A percentile compares a stretch with the other conserved stretches of the same genome.
These are phyloP conservation scores for Mangifera indica DNA, from an alignment of 345 rosid species.

Conservation along the genomic window DNA sequence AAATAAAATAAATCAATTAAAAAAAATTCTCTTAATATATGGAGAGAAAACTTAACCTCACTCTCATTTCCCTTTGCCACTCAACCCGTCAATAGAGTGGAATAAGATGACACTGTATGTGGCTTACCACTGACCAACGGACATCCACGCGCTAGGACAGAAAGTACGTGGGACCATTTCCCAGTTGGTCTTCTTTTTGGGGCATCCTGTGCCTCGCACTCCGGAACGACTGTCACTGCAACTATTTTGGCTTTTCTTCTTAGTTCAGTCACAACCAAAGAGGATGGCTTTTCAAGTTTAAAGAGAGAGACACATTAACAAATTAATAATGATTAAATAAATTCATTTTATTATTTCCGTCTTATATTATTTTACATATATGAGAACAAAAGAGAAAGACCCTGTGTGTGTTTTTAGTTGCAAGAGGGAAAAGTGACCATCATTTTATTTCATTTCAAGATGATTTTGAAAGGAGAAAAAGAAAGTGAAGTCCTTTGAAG, in stretches of 20 bases:
- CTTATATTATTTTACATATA: background rate
- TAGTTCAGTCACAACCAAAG: slow-evolving; percentile 11
- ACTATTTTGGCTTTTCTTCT: slow-evolving; percentile 17
- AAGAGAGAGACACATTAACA: background rate
- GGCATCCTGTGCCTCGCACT: slow-evolving; percentile 37
- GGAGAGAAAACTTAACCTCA: too few relatives aligned
- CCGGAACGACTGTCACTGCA: slow-evolving; percentile 26
- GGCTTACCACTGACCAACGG: slow-evolving; percentile 42
- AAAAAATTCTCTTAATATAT: too few relatives aligned
- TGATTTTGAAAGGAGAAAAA: background rate
- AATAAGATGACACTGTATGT: too few relatives aligned
- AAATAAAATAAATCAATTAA: too few relatives aligned
- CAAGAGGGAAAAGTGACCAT: background rate
- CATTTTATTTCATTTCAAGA: slow-evolving; percentile 4
- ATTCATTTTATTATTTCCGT: too few relatives aligned
- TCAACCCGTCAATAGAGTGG: too few relatives aligned
- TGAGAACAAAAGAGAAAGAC: slow-evolving; percentile 7
- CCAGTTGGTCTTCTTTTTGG: slow-evolving; percentile 21
- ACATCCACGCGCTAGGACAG: slow-evolving; percentile 36
- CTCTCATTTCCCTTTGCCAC: too few relatives aligned
- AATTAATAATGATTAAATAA: background rate
- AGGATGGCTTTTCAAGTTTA: slow-evolving; percentile 4
- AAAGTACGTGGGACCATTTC: slow-evolving; percentile 37
- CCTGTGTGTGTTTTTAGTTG: slow-evolving; percentile 3
- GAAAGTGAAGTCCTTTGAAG: slow-evolving; percentile 3